These are phyloP conservation scores for Domatiomyces catenatus DNA, from an alignment of 2,329 filamentous ascomycete species.

Conservation along the genomic window DNA sequence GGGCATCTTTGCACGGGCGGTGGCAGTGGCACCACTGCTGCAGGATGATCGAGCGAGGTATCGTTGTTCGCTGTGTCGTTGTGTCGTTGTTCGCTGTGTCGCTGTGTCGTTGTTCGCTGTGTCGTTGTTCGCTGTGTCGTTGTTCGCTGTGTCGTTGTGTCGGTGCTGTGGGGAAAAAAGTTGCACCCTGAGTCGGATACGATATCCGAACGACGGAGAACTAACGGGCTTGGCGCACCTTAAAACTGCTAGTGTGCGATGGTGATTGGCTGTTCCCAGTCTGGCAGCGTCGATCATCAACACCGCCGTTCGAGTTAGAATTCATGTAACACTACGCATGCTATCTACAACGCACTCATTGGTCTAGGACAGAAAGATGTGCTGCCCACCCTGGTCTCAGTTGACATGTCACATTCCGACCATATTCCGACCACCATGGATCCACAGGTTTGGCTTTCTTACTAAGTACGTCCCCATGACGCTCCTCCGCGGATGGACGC, in stretches of 20 bases:
- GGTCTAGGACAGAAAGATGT: neutral
- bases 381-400: neutral
- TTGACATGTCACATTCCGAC: neutral
- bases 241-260: neutral
- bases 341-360: neutral
- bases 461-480: neutral
- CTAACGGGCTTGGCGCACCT: neutral
- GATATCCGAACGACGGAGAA: neutral
- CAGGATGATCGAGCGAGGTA: no score
- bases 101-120: no score
- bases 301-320: no score
- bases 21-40: no score
- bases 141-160: neutral
- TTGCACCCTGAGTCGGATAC: neutral
- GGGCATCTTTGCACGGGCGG: conserved; percentile 34
- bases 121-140: no score
- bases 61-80: no score
- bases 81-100: no score
- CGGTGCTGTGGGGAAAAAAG: neutral
- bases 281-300: no score
- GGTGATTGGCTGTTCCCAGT: neutral
- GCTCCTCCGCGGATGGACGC: neutral
- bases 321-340: no score
- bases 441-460: neutral
- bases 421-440: neutral